A percentile compares a stretch with the other conserved stretches of the same genome.
These are phyloP conservation scores for Gyromitra esculenta DNA, from an alignment of 2,329 filamentous ascomycete genomes.

Conservation along the genomic window DNA sequence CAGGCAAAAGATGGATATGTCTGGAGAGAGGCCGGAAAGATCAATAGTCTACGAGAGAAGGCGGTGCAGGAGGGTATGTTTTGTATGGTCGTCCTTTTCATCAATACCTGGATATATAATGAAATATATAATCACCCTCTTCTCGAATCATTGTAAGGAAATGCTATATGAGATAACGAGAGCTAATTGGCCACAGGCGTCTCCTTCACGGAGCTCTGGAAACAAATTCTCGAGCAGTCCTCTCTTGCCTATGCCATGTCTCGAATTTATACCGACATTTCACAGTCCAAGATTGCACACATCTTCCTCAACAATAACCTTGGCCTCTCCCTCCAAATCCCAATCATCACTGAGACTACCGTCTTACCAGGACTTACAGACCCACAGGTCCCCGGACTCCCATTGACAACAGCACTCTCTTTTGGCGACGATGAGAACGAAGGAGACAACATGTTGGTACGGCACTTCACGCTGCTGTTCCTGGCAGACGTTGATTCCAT, in stretches of 20 bases:
- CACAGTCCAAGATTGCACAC: conserved; percentile 84
- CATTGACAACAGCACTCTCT: conserved; percentile 81
- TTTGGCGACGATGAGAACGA: conserved; percentile 75
- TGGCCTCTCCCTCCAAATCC: conserved; percentile 72
- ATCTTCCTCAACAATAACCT: conserved; percentile 75
- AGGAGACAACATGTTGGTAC: conserved; percentile 76
- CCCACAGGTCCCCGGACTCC: conserved; percentile 57
- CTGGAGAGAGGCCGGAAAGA: conserved; percentile 86
- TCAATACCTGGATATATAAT: conserved; percentile 55
- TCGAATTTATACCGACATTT: conserved; percentile 82
- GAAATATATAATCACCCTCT: not conserved
- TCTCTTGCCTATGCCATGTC: conserved; percentile 84
- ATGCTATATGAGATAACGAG: conserved; percentile 56
- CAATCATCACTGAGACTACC: conserved; percentile 63
- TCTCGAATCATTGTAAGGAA: not conserved
- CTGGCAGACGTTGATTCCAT: conserved; percentile 82
- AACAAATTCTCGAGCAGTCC: conserved; percentile 74
- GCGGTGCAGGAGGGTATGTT: conserved; percentile 72
- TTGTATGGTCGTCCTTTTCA: conserved; percentile 29
- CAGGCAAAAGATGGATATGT: conserved; percentile 91
- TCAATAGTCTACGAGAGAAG: conserved; percentile 82
- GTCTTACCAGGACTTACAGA: conserved; percentile 56
- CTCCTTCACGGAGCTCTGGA: conserved; percentile 67
- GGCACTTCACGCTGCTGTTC: conserved; percentile 85
- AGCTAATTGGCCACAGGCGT: conserved; percentile 21